A percentile compares a stretch with the other conserved stretches of the same genome.
Conservation (phyloP, 2,329 filamentous ascomycete genomes). For the Stemphylium vesicarium region DNA sequence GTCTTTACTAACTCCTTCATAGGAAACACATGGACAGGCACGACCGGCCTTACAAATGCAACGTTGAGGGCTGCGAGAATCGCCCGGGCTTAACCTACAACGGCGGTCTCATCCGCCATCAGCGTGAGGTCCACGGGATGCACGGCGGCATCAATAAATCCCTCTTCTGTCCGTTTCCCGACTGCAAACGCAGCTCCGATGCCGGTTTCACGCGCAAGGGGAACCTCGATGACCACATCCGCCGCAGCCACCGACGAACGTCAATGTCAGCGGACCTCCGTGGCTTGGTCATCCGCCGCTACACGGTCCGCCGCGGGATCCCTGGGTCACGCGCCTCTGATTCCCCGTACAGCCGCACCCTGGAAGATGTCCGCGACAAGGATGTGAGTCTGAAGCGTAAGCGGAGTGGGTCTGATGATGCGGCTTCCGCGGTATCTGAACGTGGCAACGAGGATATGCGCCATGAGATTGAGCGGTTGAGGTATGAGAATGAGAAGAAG, state of each 20-base stretch:
- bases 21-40: conserved; percentile 99
- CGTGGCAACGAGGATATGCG: conserved; percentile 44
- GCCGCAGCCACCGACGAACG: conserved; percentile 73
- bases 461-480: conserved; percentile 50
- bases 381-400: conserved; percentile 43
- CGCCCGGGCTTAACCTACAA: conserved; percentile 94
- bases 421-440: conserved; percentile 18
- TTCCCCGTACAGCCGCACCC: conserved; percentile 31
- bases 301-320: conserved; percentile 26
- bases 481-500: conserved; percentile 51
- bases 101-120: conserved; percentile 84
- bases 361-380: conserved; percentile 32
- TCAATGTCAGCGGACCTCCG: conserved; percentile 47
- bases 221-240: conserved; percentile 91
- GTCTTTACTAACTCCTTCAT: conserved; percentile 21
- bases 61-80: conserved; percentile 83
- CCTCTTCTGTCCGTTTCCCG: conserved; percentile 81
- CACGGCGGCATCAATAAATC: conserved; percentile 87
- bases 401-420: conserved; percentile 37
- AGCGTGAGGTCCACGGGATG: conserved; percentile 91
- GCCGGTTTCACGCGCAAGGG: conserved; percentile 92
- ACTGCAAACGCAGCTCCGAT: conserved; percentile 87
- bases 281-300: conserved; percentile 38
- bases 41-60: conserved; percentile 89
- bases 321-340: conserved; percentile 31